Evolutionary conservation across 495 filamentous ascomycete species (phyloP).

Genomic region (Acidiella bohemica): DNA sequence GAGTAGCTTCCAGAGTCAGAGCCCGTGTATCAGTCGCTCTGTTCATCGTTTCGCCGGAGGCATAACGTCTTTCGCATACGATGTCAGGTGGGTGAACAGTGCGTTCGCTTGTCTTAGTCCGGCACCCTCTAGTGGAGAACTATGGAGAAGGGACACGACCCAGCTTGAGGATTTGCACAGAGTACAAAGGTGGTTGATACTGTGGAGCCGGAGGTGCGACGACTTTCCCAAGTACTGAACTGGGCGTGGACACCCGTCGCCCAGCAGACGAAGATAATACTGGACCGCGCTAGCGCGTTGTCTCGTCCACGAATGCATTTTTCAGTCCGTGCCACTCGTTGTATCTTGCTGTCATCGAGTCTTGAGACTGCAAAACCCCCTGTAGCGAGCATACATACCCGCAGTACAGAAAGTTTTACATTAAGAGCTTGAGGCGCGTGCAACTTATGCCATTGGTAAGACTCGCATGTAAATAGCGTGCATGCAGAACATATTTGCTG

Average conservation of each 20-base stretch:
- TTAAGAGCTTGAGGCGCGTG: conserved; percentile 13
- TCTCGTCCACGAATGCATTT: conserved; percentile 6
- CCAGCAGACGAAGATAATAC: conserved; percentile 1
- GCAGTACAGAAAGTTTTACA: conserved; percentile 8
- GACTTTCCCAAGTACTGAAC: conserved; percentile 3
- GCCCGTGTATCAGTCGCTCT: background rate
- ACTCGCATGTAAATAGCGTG: conserved; percentile 13
- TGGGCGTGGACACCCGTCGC: conserved; percentile 1
- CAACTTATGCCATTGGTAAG: conserved; percentile 13
- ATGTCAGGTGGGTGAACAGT: background rate
- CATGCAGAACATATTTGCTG: conserved; percentile 1
- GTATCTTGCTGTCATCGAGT: conserved; percentile 4
- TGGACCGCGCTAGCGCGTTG: conserved; percentile 1
- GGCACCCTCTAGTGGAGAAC: background rate
- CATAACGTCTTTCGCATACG: background rate
- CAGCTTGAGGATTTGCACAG: background rate
- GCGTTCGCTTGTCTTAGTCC: background rate
- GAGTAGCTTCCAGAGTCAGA: background rate
- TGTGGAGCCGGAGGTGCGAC: background rate
- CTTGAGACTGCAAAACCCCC: conserved; percentile 3
- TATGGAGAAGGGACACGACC: background rate
- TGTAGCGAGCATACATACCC: no score
- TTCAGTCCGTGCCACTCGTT: conserved; percentile 8
- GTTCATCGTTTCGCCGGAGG: background rate
- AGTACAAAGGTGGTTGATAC: background rate